Evolutionary conservation across 139 green algal genomes (phyloP).

Genomic region (Chara braunii): DNA sequence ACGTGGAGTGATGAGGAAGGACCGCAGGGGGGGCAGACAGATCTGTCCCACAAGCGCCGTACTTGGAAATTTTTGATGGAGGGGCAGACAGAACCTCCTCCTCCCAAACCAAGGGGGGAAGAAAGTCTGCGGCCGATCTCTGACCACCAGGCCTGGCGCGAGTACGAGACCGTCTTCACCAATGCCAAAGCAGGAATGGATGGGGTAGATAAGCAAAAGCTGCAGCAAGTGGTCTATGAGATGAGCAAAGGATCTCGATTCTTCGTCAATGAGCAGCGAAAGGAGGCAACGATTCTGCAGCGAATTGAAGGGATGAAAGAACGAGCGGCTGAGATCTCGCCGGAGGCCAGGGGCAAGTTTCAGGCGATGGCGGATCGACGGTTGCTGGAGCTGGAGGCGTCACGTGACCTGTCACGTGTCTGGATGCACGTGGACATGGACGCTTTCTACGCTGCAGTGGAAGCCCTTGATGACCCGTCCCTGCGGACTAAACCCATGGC

Average conservation of each 20-base stretch:
- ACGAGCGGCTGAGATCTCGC: background rate
- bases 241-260: conserved; percentile 79
- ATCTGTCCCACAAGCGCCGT: too few relatives aligned
- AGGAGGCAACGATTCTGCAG: conserved; percentile 54
- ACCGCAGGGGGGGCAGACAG: too few relatives aligned
- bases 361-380: conserved; percentile 27
- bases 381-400: conserved; percentile 48
- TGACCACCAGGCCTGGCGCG: conserved; percentile 32
- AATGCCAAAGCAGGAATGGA: conserved; percentile 69
- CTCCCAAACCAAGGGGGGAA: too few relatives aligned
- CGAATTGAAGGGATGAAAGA: conserved; percentile 44
- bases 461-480: conserved; percentile 28
- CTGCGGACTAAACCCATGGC: conserved; percentile 34
- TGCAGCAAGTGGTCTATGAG: conserved; percentile 81
- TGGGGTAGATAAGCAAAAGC: conserved; percentile 36
- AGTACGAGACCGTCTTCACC: conserved; percentile 85
- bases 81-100: too few relatives aligned
- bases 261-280: conserved; percentile 86
- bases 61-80: too few relatives aligned
- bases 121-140: too few relatives aligned
- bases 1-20: too few relatives aligned
- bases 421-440: conserved; percentile 93
- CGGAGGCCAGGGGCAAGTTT: background rate
- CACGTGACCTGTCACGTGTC: conserved; percentile 45
- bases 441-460: conserved; percentile 69